These are phyloP conservation scores for Yarrowia sp. DNA, from an alignment of 805 yeast species.

Conservation along the genomic window DNA sequence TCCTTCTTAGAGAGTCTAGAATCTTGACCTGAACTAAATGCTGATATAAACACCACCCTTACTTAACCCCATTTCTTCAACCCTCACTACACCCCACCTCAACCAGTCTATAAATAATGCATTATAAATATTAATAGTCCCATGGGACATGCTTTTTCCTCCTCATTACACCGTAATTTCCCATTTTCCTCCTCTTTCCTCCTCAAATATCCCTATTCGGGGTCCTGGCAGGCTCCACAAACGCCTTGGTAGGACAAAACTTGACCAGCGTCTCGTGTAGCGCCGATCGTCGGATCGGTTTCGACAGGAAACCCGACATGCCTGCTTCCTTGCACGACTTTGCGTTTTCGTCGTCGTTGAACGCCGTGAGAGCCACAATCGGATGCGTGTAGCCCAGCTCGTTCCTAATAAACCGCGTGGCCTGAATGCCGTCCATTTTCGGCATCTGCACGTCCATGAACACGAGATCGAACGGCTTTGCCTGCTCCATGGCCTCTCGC, in stretches of 20 bases:
- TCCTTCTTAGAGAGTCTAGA: too few relatives aligned
- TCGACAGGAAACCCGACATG: conserved; percentile 85
- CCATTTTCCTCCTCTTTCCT: background rate
- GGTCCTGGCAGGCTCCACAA: conserved; percentile 37
- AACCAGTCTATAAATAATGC: conserved; percentile 19
- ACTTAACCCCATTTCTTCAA: too few relatives aligned
- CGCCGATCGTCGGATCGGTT: conserved; percentile 81
- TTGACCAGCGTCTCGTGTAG: conserved; percentile 62
- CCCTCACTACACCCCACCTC: too few relatives aligned
- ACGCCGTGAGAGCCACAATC: conserved; percentile 90
- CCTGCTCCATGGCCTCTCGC: conserved; percentile 53
- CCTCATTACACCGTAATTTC: background rate
- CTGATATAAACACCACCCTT: too few relatives aligned
- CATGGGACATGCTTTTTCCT: conserved; percentile 11
- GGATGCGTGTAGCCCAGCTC: conserved; percentile 72
- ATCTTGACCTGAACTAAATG: too few relatives aligned
- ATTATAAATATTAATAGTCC: conserved; percentile 18
- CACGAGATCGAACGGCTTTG: conserved; percentile 44
- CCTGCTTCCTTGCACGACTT: conserved; percentile 80
- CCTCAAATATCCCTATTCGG: conserved; percentile 18
- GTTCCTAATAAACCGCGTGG: conserved; percentile 60
- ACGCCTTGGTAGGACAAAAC: conserved; percentile 46
- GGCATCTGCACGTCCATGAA: conserved; percentile 49
- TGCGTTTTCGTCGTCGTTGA: conserved; percentile 85
- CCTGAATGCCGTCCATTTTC: conserved; percentile 46